phyloP scores from a whole-genome alignment of 179 eudicot genomes.

The Camellia oleifera region DNA sequence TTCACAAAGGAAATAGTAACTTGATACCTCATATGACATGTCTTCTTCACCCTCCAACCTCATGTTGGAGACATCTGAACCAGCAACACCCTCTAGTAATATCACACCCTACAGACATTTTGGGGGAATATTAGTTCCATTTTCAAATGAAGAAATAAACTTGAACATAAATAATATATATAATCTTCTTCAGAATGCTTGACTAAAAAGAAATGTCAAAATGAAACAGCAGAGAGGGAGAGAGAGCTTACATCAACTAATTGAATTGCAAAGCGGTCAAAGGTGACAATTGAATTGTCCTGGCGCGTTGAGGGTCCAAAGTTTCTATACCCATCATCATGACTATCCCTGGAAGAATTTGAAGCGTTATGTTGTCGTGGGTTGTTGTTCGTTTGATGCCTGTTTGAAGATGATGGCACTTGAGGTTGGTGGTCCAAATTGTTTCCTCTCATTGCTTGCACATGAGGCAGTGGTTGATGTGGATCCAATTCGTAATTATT shows the following conservation, averaged over 20 bases:
- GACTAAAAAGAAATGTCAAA: too few species aligned
- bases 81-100: neutral
- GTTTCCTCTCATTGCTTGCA: neutral
- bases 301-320: neutral
- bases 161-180: too few species aligned
- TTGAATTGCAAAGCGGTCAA: neutral
- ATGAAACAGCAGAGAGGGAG: too few species aligned
- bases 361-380: neutral
- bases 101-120: neutral
- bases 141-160: too few species aligned
- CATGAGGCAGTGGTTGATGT: neutral
- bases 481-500: neutral
- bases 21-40: neutral
- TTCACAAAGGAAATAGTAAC: neutral
- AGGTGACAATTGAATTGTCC: neutral
- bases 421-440: neutral
- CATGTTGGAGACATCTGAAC: neutral
- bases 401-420: neutral
- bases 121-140: neutral
- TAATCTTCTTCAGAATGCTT: too few species aligned
- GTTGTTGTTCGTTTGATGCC: neutral
- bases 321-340: neutral
- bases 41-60: neutral
- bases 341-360: neutral
- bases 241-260: neutral